phyloP scores from a whole-genome alignment of 495 filamentous ascomycete genomes.

The Hyaloscypha hepaticicola region DNA sequence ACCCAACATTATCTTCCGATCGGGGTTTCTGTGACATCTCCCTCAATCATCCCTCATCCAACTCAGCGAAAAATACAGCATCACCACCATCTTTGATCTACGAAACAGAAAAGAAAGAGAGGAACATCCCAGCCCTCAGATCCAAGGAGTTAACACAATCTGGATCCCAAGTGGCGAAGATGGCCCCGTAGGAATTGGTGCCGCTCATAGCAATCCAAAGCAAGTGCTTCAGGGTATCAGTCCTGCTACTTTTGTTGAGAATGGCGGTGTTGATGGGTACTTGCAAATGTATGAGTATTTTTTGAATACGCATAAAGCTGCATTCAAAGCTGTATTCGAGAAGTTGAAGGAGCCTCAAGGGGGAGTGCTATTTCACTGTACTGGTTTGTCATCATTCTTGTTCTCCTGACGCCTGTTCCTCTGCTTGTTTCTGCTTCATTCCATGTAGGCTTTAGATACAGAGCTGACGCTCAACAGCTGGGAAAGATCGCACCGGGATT shows the following conservation, averaged over 20 bases:
- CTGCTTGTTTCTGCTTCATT: neutral
- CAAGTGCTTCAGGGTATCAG: neutral
- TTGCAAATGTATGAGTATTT: slow-evolving; percentile 44
- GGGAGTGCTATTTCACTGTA: slow-evolving; percentile 47
- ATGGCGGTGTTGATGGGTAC: slow-evolving; percentile 42
- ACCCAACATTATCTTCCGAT: slow-evolving; percentile 51
- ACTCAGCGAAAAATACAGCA: slow-evolving; percentile 38
- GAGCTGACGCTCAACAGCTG: slow-evolving; percentile 40
- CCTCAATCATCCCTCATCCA: slow-evolving; percentile 36
- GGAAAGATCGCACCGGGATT: slow-evolving; percentile 63
- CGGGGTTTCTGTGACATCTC: slow-evolving; percentile 44
- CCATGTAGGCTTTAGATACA: neutral
- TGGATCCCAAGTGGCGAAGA: slow-evolving; percentile 31
- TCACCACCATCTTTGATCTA: slow-evolving; percentile 45
- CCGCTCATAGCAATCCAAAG: neutral
- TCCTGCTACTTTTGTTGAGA: slow-evolving; percentile 39
- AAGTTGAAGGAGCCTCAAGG: slow-evolving; percentile 37
- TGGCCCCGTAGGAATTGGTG: neutral
- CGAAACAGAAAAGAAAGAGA: slow-evolving; percentile 40
- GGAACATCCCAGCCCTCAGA: slow-evolving; percentile 36
- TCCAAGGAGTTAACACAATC: slow-evolving; percentile 41
- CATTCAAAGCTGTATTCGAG: slow-evolving; percentile 40
- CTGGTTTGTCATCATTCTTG: slow-evolving; percentile 42
- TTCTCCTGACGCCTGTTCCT: no score
- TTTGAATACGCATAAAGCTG: slow-evolving; percentile 36